Conservation (phyloP, 192 early-diverging fungal genomes). For the Umbelopsis vinacea region DNA sequence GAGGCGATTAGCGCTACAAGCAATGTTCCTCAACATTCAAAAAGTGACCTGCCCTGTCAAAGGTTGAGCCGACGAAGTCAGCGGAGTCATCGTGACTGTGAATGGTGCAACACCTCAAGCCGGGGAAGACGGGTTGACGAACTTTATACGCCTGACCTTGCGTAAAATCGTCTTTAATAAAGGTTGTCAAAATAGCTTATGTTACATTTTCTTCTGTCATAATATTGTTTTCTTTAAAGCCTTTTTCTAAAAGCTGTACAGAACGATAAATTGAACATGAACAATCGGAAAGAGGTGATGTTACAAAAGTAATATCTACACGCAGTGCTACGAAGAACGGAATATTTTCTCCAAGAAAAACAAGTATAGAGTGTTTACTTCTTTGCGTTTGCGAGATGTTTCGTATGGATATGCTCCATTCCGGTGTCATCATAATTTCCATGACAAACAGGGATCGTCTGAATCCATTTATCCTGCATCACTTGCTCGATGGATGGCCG, state of each 20-base stretch:
- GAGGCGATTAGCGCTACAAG: background rate
- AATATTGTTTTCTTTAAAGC: no score
- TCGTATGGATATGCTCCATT: constrained; percentile 17
- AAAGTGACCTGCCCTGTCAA: background rate
- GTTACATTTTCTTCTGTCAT: no score
- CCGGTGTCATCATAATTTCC: constrained; percentile 7
- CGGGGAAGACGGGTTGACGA: background rate
- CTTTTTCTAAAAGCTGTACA: background rate
- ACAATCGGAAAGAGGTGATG: background rate
- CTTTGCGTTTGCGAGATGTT: background rate
- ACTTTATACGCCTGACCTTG: no score
- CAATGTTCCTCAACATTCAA: constrained; percentile 13
- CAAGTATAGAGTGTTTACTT: background rate
- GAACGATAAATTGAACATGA: background rate
- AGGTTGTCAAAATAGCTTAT: no score
- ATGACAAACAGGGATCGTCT: constrained; percentile 50
- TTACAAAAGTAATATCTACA: background rate
- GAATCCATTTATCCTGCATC: constrained; percentile 77
- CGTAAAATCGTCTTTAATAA: no score
- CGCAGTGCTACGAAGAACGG: background rate
- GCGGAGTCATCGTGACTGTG: constrained; percentile 17
- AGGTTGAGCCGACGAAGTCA: background rate
- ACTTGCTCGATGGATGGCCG: constrained; percentile 74
- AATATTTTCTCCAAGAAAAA: background rate
- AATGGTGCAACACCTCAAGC: background rate